phyloP scores from a whole-genome alignment of 192 early-diverging fungal species.

The Dimargaris xerosporica region DNA sequence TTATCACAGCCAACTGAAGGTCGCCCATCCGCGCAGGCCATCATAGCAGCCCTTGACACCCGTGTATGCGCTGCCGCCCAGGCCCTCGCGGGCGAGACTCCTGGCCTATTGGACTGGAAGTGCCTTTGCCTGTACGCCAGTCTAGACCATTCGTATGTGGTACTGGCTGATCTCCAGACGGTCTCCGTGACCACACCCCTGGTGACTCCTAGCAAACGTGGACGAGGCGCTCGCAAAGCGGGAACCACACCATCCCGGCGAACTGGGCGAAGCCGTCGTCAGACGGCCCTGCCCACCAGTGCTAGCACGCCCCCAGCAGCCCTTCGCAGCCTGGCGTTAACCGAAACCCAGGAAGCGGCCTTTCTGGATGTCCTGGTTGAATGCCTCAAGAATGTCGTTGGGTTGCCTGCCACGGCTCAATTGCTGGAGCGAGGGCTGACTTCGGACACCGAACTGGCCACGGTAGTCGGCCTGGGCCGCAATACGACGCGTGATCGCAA shows the following conservation, averaged over 20 bases:
- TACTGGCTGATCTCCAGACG: no score
- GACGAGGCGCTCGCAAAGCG: no score
- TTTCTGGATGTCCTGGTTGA: conserved; percentile 31
- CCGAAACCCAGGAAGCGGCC: conserved; percentile 35
- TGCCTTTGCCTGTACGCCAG: neutral
- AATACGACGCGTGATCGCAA: conserved; percentile 1
- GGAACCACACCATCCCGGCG: neutral
- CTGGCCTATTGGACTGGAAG: neutral
- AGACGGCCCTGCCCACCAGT: neutral
- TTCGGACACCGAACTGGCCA: no score
- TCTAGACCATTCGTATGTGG: conserved; percentile 7
- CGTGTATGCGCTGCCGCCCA: conserved; percentile 1
- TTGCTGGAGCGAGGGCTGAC: no score
- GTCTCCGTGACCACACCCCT: no score
- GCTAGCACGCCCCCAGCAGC: no score
- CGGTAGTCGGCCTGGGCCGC: no score
- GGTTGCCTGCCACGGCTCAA: neutral
- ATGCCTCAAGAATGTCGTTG: conserved; percentile 17
- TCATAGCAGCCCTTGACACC: neutral
- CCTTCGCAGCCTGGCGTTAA: conserved; percentile 22
- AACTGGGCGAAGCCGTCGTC: neutral
- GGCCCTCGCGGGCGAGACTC: neutral
- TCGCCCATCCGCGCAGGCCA: neutral
- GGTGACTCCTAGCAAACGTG: no score
- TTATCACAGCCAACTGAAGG: neutral